Evolutionary conservation across 73 alveolate species (phyloP).

Genomic region (Uronychia binucleata): DNA sequence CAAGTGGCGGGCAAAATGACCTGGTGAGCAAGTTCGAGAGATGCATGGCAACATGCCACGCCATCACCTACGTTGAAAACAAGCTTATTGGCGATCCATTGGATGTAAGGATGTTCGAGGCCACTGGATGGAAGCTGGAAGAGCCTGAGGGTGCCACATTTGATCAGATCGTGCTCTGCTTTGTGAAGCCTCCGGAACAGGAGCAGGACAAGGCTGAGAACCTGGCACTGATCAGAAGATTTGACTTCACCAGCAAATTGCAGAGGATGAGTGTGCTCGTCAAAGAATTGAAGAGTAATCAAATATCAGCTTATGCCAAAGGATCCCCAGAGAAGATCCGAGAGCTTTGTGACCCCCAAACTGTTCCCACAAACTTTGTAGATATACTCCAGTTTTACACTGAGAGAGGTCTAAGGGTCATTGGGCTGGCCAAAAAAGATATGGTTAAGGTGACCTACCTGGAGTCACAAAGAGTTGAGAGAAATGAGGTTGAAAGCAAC

Average conservation of each 20-base stretch:
- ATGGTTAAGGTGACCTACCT: no score
- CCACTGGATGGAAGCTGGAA: constrained; percentile 89
- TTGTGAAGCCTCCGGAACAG: background rate
- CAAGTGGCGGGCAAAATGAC: no score
- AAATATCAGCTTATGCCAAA: constrained; percentile 52
- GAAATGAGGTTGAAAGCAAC: constrained; percentile 65
- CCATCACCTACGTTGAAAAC: constrained; percentile 85
- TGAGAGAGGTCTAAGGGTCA: constrained; percentile 83
- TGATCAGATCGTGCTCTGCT: background rate
- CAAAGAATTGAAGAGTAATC: constrained; percentile 47
- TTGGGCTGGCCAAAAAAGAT: constrained; percentile 81
- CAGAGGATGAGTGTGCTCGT: constrained; percentile 92
- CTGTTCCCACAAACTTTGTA: constrained; percentile 74
- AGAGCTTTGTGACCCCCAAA: constrained; percentile 56
- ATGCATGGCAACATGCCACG: constrained; percentile 92
- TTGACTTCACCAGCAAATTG: constrained; percentile 84
- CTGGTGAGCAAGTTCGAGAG: constrained; percentile 50
- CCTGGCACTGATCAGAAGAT: constrained; percentile 63
- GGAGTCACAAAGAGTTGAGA: constrained; percentile 21
- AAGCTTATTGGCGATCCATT: constrained; percentile 96
- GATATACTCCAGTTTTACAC: constrained; percentile 68
- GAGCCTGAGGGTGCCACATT: constrained; percentile 45
- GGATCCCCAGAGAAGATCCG: constrained; percentile 88
- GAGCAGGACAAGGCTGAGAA: background rate
- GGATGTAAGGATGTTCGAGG: constrained; percentile 96